phyloP scores from a whole-genome alignment of 2,329 filamentous ascomycete species.

The Magnaporthales sp. region DNA sequence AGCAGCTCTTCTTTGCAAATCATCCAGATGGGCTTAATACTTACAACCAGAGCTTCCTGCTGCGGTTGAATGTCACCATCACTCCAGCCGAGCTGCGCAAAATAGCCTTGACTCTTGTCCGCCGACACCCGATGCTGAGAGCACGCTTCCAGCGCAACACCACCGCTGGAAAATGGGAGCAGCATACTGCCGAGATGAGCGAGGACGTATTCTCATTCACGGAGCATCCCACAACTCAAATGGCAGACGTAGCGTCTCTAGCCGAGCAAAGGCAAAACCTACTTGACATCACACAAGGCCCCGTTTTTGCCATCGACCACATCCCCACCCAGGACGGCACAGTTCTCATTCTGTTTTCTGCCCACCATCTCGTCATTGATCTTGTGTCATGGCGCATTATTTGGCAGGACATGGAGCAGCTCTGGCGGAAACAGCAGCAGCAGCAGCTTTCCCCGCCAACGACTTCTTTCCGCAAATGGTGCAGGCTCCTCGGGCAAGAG shows the following conservation, averaged over 20 bases:
- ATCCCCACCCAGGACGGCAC: not conserved
- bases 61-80: not conserved
- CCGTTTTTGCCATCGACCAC: not conserved
- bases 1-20: not conserved
- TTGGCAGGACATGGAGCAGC: not conserved
- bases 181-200: not conserved
- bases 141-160: not conserved
- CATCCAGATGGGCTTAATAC: not conserved
- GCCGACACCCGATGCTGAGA: not conserved
- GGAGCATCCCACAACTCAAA: not conserved
- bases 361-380: conserved; percentile 1
- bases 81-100: not conserved
- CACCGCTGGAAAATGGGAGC: not conserved
- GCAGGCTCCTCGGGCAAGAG: not conserved
- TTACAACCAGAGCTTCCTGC: not conserved
- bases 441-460: not conserved
- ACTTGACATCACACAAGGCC: not conserved
- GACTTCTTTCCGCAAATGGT: not conserved
- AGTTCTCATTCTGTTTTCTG: not conserved
- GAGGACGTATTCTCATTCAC: not conserved
- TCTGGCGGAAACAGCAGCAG: not conserved
- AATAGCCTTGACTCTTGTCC: not conserved
- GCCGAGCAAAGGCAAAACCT: not conserved
- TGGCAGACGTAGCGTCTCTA: not conserved
- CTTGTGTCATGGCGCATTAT: not conserved